Base-by-base conservation (phyloP, 257 asterid species). In the Petunia axillaris region DNA sequence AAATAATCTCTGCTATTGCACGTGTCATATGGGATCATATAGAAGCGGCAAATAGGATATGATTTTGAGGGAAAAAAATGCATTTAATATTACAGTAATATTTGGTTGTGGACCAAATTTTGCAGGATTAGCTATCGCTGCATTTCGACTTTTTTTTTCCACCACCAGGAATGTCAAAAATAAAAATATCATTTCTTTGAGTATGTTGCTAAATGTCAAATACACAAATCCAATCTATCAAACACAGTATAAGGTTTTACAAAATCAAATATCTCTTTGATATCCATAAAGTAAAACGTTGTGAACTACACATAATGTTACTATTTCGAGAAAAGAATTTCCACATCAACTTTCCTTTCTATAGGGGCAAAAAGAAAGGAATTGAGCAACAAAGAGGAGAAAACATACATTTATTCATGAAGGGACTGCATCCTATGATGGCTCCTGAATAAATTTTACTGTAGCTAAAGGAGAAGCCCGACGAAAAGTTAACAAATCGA, bases 381-480 rank as follows among this genome's bases (percentile, higher is more conserved):
- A 39, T 13, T 8, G 35, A 64, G 35, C 73, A 64, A 39, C 73
- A 65, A 14, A 39, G 50, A 6, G 1, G 50, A 65, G 39, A 65
- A 36, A 40, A 15, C 52, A 65, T 65, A 54, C 11, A 40, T 54
- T 6, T 14, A 4, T 78, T 15, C 81, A 44, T 50, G 70, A 39
- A 68, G 2, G 16, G 16, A 5, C 59, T 77, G 48, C 11, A 11
- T 36, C 70, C 57, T 81, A 89, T 36, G 76, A 50, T 76, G 84
- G 82, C 44, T 88, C 91, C 43, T 86, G 91, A 58, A 85, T 73
- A 82, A 88, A 95, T 75, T 84, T 64, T 78, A 95, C 84, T 5
- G 91, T 87, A 81, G 98, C 98, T 66, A 79, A 85, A 74, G 97
- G 84, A 71, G 98, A 93, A 82, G 98, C 96, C 57, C 98, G 89